phyloP scores from a whole-genome alignment of 1,139 yeast genomes.

The Candida sanyaensis region DNA sequence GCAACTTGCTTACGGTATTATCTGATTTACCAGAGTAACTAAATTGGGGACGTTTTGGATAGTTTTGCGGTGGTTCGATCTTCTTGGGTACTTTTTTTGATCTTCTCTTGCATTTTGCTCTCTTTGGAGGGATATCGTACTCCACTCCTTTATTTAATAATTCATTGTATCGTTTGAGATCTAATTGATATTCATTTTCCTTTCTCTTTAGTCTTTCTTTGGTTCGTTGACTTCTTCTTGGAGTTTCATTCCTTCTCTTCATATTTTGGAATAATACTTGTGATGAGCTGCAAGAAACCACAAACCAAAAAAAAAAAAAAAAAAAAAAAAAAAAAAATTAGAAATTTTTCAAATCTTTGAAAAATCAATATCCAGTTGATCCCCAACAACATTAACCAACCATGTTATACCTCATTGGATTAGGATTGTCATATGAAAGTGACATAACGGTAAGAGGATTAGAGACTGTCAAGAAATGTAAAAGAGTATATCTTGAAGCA shows the following conservation, averaged over 20 bases:
- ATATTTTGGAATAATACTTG: conserved; percentile 1
- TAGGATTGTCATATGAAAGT: conserved; percentile 84
- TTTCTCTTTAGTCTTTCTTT: conserved; percentile 1
- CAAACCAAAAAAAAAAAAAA: too few relatives aligned
- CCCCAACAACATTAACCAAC: background rate
- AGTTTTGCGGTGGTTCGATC: conserved; percentile 6
- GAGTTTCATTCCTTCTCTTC: background rate
- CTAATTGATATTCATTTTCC: conserved; percentile 16
- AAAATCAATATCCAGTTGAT: too few relatives aligned
- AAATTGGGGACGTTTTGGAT: conserved; percentile 4
- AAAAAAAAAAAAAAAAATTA: too few relatives aligned
- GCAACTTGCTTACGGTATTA: background rate
- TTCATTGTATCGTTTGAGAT: conserved; percentile 22
- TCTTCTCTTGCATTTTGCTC: conserved; percentile 8
- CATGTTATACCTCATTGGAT: conserved; percentile 85
- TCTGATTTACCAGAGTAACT: background rate
- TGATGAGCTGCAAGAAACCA: background rate
- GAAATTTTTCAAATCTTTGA: too few relatives aligned
- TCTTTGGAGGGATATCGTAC: conserved; percentile 28
- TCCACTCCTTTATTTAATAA: conserved; percentile 21
- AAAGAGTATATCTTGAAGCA: conserved; percentile 90
- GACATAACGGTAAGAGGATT: conserved; percentile 96
- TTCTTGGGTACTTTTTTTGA: conserved; percentile 3
- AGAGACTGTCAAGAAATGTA: conserved; percentile 78
- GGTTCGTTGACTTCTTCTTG: background rate